Evolutionary conservation across 2,329 filamentous ascomycete species (phyloP).

Genomic region (Clarireedia monteithiana): DNA sequence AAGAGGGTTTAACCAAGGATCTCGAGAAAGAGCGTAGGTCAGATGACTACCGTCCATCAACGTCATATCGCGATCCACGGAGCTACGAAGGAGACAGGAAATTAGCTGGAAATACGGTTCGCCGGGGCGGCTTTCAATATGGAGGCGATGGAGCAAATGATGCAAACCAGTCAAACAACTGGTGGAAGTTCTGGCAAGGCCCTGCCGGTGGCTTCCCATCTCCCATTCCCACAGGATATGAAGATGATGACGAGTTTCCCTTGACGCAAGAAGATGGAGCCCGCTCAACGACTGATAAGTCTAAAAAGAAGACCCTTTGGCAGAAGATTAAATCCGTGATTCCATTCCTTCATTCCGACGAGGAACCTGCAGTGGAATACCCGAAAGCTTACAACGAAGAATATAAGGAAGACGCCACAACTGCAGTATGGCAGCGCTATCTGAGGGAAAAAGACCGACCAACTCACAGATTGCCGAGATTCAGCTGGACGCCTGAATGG

Average conservation of each 20-base stretch:
- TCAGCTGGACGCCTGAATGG: conserved; percentile 52
- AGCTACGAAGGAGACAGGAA: not conserved
- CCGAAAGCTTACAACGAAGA: conserved; percentile 54
- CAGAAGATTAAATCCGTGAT: conserved; percentile 42
- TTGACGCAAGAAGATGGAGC: conserved; percentile 31
- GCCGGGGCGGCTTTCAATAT: conserved; percentile 13
- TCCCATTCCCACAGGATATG: conserved; percentile 50
- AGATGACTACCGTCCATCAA: conserved; percentile 9
- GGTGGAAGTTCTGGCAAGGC: conserved; percentile 60
- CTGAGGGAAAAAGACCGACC: conserved; percentile 75
- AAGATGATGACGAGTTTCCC: conserved; percentile 33
- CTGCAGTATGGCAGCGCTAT: conserved; percentile 75
- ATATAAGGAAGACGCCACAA: conserved; percentile 52
- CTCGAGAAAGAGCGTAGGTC: not conserved
- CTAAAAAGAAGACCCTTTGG: conserved; percentile 39
- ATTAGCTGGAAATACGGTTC: conserved; percentile 22
- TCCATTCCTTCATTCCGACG: conserved; percentile 35
- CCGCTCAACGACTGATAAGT: not conserved
- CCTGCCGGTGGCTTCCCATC: conserved; percentile 54
- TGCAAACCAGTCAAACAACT: conserved; percentile 25
- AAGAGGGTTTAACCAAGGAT: conserved; percentile 9
- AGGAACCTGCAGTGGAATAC: conserved; percentile 40
- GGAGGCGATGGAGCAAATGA: conserved; percentile 17
- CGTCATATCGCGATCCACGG: not conserved
- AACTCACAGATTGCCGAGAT: conserved; percentile 67